These are phyloP conservation scores for Starmerella geochares DNA, from an alignment of 805 yeast species.

Conservation along the genomic window DNA sequence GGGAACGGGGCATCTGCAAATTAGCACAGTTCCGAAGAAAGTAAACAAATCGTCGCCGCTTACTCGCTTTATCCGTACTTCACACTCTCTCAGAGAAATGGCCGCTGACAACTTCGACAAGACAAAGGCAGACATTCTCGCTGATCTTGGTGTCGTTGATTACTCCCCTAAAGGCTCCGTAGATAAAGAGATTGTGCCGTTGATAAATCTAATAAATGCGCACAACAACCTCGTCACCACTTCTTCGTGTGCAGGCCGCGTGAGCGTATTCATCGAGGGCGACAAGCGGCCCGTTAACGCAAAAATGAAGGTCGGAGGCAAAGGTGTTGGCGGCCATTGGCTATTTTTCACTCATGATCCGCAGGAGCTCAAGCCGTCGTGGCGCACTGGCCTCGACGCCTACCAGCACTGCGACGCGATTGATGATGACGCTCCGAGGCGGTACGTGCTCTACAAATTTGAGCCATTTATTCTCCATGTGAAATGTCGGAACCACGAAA, in stretches of 20 bases:
- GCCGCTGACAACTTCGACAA: constrained; percentile 14
- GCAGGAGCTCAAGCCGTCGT: constrained; percentile 33
- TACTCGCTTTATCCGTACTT: too few species aligned
- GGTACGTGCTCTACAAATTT: constrained; percentile 64
- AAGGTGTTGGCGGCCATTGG: constrained; percentile 82
- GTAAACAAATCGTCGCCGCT: background rate
- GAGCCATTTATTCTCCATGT: constrained; percentile 82
- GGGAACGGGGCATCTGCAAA: background rate
- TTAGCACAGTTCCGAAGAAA: background rate
- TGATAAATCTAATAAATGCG: constrained; percentile 56
- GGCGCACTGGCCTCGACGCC: constrained; percentile 25
- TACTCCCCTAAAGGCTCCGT: constrained; percentile 81
- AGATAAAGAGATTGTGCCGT: constrained; percentile 63
- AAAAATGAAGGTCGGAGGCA: constrained; percentile 50
- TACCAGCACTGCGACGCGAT: constrained; percentile 19
- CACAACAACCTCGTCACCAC: constrained; percentile 68
- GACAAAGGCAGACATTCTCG: constrained; percentile 23
- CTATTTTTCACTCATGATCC: constrained; percentile 64
- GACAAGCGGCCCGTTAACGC: constrained; percentile 36
- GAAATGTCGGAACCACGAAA: constrained; percentile 51
- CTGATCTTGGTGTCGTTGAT: constrained; percentile 26
- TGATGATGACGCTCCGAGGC: constrained; percentile 29
- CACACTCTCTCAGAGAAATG: too few species aligned
- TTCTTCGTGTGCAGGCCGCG: constrained; percentile 79
- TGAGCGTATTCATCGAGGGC: constrained; percentile 75